phyloP scores from a whole-genome alignment of 805 yeast genomes.

The Nakazawaea sp. region DNA sequence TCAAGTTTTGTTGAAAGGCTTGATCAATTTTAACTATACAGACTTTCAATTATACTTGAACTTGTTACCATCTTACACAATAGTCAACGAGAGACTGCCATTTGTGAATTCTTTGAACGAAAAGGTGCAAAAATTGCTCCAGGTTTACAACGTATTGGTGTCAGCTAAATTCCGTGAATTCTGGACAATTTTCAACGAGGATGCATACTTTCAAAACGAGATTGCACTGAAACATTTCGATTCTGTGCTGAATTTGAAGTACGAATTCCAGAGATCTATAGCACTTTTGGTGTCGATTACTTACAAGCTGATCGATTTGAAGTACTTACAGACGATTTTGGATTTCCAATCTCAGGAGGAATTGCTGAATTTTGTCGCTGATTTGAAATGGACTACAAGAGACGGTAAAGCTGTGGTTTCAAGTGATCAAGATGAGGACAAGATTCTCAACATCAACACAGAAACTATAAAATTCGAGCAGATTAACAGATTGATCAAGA shows the following conservation, averaged over 20 bases:
- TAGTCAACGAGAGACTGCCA: constrained; percentile 10
- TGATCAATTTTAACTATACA: constrained; percentile 30
- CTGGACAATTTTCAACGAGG: constrained; percentile 10
- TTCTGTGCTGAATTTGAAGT: constrained; percentile 5
- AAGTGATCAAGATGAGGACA: constrained; percentile 5
- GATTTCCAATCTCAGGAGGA: constrained; percentile 4
- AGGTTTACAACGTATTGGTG: constrained; percentile 6
- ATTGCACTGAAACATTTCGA: constrained; percentile 5
- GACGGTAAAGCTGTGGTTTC: constrained; percentile 4
- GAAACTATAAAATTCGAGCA: constrained; percentile 12
- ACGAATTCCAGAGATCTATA: constrained; percentile 10
- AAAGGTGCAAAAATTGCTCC: constrained; percentile 10
- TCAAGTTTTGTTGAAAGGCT: constrained; percentile 32
- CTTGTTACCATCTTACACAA: constrained; percentile 32
- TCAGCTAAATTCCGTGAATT: constrained; percentile 10
- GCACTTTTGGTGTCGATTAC: constrained; percentile 7
- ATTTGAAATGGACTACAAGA: constrained; percentile 8
- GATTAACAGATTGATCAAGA: constrained; percentile 11
- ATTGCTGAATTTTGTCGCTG: constrained; percentile 5
- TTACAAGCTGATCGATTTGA: constrained; percentile 8
- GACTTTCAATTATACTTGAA: constrained; percentile 39
- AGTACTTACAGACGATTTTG: constrained; percentile 4
- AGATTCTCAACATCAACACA: constrained; percentile 10
- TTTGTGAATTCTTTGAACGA: constrained; percentile 12
- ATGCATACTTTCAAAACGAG: constrained; percentile 3